Base-by-base conservation (phyloP, 2,329 filamentous ascomycete species). In the Talaromyces sp. region DNA sequence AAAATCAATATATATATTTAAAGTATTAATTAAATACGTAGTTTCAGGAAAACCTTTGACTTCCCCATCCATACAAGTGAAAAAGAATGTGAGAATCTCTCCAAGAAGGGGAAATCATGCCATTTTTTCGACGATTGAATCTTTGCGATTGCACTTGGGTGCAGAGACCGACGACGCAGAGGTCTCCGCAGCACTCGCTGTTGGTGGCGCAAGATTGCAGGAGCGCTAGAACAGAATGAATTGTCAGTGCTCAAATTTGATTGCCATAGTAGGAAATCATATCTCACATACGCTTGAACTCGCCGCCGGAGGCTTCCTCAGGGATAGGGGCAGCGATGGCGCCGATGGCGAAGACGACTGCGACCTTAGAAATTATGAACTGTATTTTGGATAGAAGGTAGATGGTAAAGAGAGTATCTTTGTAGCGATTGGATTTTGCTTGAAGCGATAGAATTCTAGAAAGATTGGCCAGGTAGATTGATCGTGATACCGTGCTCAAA, bases 111-210 rank as follows among this genome's bases (percentile, higher is more conserved):
- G 31, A 32, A 13, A 11, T 13, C 7, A 13, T 32, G 31, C 31
- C 31, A 11, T 32, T 32, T 32, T 2, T 13, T 32, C 13, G 31
- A 11, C 31, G 31, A 32, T 32, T 32, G 31, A 13, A 11, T 32
- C 13, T n/a, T 27, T 17, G 11, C 11, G 14, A n/a, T 29, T 9
- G 31, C 17, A 3, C 1, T 53, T 54, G 54, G 19, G 26, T 24
- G 19, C 56, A 58, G 24, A 31, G 50, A 9, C 56, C 56, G 32
- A 58, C n/a, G 9, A 58, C 21, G 27, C 56, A 58, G 24, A 58
- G 49, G 14, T 54, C 35, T 21, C 31, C 49, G 49, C 56, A 58
- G 26, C 56, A 58, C 3, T 58, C 50, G 19, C 35, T 58, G 17
- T 53, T 58, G n/a, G 24, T 50, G 11, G 49, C 29, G 56, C 46